Evolutionary conservation across 1,284 basidiomycete genomes (phyloP), one percentile per base, ranked within the genome.

Genomic region (Puccinia hordei): DNA sequence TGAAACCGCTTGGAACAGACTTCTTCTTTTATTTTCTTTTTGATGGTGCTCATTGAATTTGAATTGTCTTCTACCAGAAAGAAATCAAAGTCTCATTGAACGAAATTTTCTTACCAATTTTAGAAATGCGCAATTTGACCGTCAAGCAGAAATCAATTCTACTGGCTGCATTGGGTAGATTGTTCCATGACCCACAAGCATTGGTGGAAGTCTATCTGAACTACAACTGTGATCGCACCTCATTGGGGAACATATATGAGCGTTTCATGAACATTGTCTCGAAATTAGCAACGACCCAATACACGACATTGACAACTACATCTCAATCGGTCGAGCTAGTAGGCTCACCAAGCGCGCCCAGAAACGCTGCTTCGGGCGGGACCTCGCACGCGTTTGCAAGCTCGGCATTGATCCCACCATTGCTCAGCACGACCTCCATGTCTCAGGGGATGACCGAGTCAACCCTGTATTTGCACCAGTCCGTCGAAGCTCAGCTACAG

Each of bases 41-140:
- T 19, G 51, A 71, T 24, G 61, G 15, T 13, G 24, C 59, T 73
- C 38, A 71, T 24, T 46, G 13, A 10, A 55, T 19, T 22, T 71
- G 75, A 73, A 57, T 78, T 33, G 9, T 51, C 38, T 73, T 53
- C 65, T 49, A 72, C 51, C 84, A 95, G 93, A 98, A 98, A 92
- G 98, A 99, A 87, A 98, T 99, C 82, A 97, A 98, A 86, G 95
- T 99, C 53, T 88, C 99, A 46, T 87, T 99, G 78, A 97, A 98
- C 85, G 97, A 99, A 85, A 99, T 99, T 84, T 99, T 99, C 88
- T 91, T 99, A 81, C 97, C 97, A 1, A 98, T 99, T 74, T 88
- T 99, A 73, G 97, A 99, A 87, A 98, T 99, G 95, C 91, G 92
- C 84, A 98, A 93, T 27, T 94, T 95, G 13, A 97, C 95, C 0